Base-by-base conservation (phyloP, 805 yeast genomes). In the Kodamaea laetipori region DNA sequence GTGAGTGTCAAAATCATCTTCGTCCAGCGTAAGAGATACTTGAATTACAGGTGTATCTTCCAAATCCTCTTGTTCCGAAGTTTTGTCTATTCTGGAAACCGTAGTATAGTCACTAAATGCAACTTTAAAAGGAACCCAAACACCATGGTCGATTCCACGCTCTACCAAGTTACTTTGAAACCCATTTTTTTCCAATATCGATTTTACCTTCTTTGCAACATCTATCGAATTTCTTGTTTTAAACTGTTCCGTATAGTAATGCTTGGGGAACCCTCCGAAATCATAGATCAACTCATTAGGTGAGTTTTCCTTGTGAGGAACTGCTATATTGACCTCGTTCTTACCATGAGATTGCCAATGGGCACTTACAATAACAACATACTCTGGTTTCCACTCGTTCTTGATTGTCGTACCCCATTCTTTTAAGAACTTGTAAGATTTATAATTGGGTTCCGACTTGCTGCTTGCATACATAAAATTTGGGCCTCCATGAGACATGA, bases 401-500 rank as follows among this genome's bases (percentile, higher is more conserved):
- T 71, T 68, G 49, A 86, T 80, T 28, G 65, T 61, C 12, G 58
- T 49, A 2, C 95, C 95, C 5, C 83, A 47, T 16, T 62, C 52
- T 37, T 69, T 62, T 5, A 81, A 70, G 4, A 65, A 66, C 17
- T 70, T 66, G 69, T 76, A 84, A 0, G 92, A 90, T 4, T 87
- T 87, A 44, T 77, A 73, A 27, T 84, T 78, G 16, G 63, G 68
- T 39, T 67, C 74, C 2, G 28, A 19, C 13, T 10, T 11, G 15
- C 13, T 31, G n/a, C 70, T 63, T 26, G 54, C 53, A 53, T 83
- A 82, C 71, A 85, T 77, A 59, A 86, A 84, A 1, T 86, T 80
- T 6, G 95, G 95, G 0, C 90, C 94, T 6, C 95, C 95, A 63
- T 86, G 95, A n/a, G 88, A 80, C 33, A 85, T 57, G 60, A 86